phyloP scores from a whole-genome alignment of 352 stramenopile genomes.

The Phytophthora pisi region DNA sequence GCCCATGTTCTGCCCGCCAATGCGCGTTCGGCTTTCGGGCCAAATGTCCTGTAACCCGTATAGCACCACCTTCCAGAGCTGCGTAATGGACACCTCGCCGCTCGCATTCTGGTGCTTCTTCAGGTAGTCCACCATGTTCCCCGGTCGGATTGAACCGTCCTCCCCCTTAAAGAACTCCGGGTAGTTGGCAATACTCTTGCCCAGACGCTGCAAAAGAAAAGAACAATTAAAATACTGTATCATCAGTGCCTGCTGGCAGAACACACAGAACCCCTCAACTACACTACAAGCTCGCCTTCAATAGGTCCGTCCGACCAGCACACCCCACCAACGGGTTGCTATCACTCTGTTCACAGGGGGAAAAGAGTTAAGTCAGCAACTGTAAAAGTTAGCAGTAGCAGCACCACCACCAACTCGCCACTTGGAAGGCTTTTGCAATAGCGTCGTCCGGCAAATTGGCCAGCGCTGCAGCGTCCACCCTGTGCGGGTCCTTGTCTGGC shows the following conservation, averaged over 20 bases:
- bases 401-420: constrained; percentile 39
- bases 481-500: constrained; percentile 40
- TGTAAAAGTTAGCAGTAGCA: neutral
- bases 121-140: constrained; percentile 86
- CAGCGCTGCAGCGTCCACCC: constrained; percentile 67
- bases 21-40: constrained; percentile 71
- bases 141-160: constrained; percentile 56
- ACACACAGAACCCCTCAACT: too few species aligned
- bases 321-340: constrained; percentile 82
- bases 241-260: constrained; percentile 1
- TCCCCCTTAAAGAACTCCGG: constrained; percentile 71
- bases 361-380: too few species aligned
- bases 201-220: constrained; percentile 50
- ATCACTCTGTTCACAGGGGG: constrained; percentile 28
- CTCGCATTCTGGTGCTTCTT: constrained; percentile 54
- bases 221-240: neutral
- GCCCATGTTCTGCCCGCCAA: constrained; percentile 82
- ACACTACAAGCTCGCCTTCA: constrained; percentile 47
- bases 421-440: constrained; percentile 83
- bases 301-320: constrained; percentile 66
- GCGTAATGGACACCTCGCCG: constrained; percentile 67
- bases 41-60: constrained; percentile 88
- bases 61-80: constrained; percentile 81
- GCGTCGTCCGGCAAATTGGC: constrained; percentile 60
- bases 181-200: constrained; percentile 69